phyloP scores from a whole-genome alignment of 78 protist species.

The Anaeramoeba ignava region DNA sequence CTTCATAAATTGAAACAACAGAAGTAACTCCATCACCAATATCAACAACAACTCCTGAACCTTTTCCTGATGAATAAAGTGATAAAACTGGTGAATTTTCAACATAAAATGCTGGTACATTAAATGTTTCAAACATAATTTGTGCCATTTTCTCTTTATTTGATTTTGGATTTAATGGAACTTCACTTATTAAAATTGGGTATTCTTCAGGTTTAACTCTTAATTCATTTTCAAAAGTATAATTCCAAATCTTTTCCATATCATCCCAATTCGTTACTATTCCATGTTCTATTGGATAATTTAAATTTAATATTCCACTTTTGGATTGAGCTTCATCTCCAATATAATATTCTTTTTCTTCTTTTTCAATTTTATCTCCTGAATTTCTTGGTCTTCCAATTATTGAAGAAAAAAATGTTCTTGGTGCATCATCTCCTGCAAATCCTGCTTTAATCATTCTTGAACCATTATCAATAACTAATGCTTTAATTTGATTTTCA shows the following conservation, averaged over 20 bases:
- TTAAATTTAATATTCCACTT: neutral
- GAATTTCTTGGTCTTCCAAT: neutral
- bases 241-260: neutral
- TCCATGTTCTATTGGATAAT: neutral
- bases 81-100: neutral
- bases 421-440: neutral
- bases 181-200: neutral
- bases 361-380: neutral
- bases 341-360: neutral
- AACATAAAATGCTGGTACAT: neutral
- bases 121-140: neutral
- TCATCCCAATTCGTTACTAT: neutral
- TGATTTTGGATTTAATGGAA: neutral
- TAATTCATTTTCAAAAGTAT: neutral
- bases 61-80: neutral
- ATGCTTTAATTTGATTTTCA: too few species aligned
- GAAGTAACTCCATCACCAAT: neutral
- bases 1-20: neutral
- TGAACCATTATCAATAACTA: neutral
- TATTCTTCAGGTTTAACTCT: neutral
- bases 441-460: neutral
- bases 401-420: neutral
- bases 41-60: neutral
- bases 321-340: slow-evolving; percentile 1
- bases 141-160: neutral